Conservation (phyloP, 139 green algal genomes). For the Picochlorum sp. region DNA sequence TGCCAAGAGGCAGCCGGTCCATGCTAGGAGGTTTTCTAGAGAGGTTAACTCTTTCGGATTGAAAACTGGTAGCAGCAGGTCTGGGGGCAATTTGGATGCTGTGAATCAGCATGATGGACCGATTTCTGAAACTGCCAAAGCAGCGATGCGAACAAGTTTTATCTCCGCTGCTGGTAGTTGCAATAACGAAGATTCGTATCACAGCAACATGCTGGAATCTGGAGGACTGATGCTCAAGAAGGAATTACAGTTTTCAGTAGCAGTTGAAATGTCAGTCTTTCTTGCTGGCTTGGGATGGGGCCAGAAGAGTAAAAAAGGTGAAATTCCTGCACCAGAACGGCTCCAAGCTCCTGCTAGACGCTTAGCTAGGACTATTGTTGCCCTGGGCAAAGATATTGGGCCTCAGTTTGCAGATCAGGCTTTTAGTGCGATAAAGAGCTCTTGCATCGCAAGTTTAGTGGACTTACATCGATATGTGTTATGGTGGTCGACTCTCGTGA, state of each 20-base stretch:
- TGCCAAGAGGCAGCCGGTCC: not conserved
- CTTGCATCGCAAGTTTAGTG: slow-evolving; percentile 4
- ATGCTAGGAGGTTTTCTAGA: not conserved
- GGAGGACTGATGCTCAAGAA: not conserved
- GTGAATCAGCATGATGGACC: not conserved
- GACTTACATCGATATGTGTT: slow-evolving; percentile 27
- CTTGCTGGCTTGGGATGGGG: not conserved
- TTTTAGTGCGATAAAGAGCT: slow-evolving; percentile 28
- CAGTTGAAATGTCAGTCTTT: slow-evolving; percentile 2
- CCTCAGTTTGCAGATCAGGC: slow-evolving; percentile 42
- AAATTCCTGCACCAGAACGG: not conserved
- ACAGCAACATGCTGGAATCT: not conserved
- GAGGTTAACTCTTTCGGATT: not conserved
- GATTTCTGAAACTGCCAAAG: not conserved
- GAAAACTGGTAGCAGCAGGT: not conserved
- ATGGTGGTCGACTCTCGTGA: slow-evolving; percentile 45
- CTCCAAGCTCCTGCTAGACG: slow-evolving; percentile 57
- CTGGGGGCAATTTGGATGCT: not conserved
- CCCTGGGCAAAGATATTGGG: slow-evolving; percentile 43
- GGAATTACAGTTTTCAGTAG: not conserved
- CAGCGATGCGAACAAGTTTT: not conserved
- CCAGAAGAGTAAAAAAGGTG: not conserved
- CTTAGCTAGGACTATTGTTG: slow-evolving; percentile 59
- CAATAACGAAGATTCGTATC: not conserved
- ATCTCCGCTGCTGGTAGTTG: not conserved